Percentiles rank a stretch among this genome's conserved stretches.
phyloP scores from a whole-genome alignment of 768 basidiomycete genomes.

The Pilatotrama ljubarskyi region DNA sequence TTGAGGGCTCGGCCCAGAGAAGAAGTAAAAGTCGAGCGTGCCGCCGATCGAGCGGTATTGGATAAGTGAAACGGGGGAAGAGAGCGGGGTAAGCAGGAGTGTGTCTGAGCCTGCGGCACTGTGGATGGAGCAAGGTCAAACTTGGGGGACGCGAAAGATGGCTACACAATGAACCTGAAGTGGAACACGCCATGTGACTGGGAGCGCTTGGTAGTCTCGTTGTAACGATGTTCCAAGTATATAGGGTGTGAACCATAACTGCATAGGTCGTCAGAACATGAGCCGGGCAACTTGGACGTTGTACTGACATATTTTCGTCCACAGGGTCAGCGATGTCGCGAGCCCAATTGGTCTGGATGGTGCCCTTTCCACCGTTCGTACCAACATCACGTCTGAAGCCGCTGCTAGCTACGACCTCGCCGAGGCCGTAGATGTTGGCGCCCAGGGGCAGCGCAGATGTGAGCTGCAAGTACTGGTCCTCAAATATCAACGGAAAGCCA shows the following conservation, averaged over 20 bases:
- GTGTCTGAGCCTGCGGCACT: slow-evolving; percentile 78
- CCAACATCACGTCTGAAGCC: slow-evolving; percentile 66
- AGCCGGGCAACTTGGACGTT: background rate
- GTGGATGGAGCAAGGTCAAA: background rate
- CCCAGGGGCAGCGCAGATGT: slow-evolving; percentile 63
- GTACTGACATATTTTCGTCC: slow-evolving; percentile 61
- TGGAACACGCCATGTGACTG: slow-evolving; percentile 77
- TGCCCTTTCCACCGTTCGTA: slow-evolving; percentile 47
- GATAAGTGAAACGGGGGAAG: slow-evolving; percentile 55
- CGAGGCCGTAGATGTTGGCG: slow-evolving; percentile 77
- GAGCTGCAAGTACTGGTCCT: slow-evolving; percentile 77
- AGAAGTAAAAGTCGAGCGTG: slow-evolving; percentile 75
- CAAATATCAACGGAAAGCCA: slow-evolving; percentile 71
- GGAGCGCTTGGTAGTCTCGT: slow-evolving; percentile 48
- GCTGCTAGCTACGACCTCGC: slow-evolving; percentile 68
- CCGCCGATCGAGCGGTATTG: slow-evolving; percentile 77
- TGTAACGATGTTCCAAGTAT: slow-evolving; percentile 70
- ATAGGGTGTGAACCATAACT: slow-evolving; percentile 73
- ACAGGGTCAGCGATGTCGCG: slow-evolving; percentile 61
- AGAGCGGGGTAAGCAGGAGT: slow-evolving; percentile 58
- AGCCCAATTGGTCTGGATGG: slow-evolving; percentile 68
- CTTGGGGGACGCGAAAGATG: no score
- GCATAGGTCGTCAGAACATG: background rate
- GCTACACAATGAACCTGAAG: slow-evolving; percentile 60
- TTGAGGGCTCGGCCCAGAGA: slow-evolving; percentile 49